phyloP scores from a whole-genome alignment of 2,329 filamentous ascomycete species.

The Sarocladium kiliense region DNA sequence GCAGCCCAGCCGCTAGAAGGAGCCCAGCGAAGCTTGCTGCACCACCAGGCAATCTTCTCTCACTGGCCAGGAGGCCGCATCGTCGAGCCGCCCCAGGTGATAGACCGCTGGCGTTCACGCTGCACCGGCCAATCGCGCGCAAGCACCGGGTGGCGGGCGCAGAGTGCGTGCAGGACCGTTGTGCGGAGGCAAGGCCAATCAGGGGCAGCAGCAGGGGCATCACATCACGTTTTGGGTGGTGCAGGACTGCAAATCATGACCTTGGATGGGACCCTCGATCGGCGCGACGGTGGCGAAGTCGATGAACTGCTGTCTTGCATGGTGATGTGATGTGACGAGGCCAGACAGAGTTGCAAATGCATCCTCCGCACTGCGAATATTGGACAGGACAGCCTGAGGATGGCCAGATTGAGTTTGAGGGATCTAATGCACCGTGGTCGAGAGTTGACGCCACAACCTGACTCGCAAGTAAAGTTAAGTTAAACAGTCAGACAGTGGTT shows the following conservation, averaged over 20 bases:
- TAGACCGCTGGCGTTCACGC: conserved; percentile 2
- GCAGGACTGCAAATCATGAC: conserved; percentile 6
- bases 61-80: conserved; percentile 1
- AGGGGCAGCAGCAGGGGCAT: conserved; percentile 5
- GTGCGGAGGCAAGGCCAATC: conserved; percentile 4
- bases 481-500: too few species aligned
- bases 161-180: conserved; percentile 6
- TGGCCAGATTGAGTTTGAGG: neutral
- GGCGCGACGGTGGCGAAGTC: neutral
- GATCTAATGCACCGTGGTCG: neutral
- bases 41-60: too few species aligned
- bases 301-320: conserved; percentile 9
- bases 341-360: too few species aligned
- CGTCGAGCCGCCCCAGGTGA: conserved; percentile 1
- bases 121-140: neutral
- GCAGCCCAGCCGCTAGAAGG: conserved; percentile 3
- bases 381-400: too few species aligned
- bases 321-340: neutral
- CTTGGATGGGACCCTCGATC: conserved; percentile 5
- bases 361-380: neutral
- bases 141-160: conserved; percentile 1
- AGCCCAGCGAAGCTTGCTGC: neutral
- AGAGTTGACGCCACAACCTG: neutral
- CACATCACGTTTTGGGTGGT: conserved; percentile 3
- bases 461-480: neutral